A percentile compares a stretch with the other conserved stretches of the same genome.
phyloP scores from a whole-genome alignment of 1,139 yeast species.

The Saccharomycopsis hybrid region DNA sequence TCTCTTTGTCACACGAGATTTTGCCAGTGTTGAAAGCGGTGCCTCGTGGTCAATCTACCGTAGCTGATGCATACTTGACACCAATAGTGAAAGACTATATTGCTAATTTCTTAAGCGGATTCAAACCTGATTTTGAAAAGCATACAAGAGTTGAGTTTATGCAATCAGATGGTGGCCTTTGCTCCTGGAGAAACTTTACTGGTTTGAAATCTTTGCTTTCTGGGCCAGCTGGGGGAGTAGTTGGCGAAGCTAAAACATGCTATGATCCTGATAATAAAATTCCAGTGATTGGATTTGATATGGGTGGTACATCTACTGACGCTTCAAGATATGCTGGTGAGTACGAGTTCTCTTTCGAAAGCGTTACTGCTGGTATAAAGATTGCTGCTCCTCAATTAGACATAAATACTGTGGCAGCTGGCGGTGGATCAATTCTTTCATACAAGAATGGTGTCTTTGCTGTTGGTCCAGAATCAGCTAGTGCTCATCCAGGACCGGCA shows the following conservation, averaged over 20 bases:
- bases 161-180: slow-evolving; percentile 58
- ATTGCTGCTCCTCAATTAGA: slow-evolving; percentile 53
- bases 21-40: slow-evolving; percentile 70
- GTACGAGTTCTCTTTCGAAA: slow-evolving; percentile 48
- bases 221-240: slow-evolving; percentile 61
- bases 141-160: slow-evolving; percentile 45
- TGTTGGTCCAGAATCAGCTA: slow-evolving; percentile 55
- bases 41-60: slow-evolving; percentile 66
- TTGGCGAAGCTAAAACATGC: slow-evolving; percentile 48
- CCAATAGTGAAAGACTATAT: slow-evolving; percentile 64
- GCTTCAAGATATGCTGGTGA: slow-evolving; percentile 41
- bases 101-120: slow-evolving; percentile 36
- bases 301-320: slow-evolving; percentile 60
- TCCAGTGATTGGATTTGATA: slow-evolving; percentile 51
- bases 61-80: slow-evolving; percentile 72
- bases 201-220: slow-evolving; percentile 49
- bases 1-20: slow-evolving; percentile 58
- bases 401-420: slow-evolving; percentile 55
- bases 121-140: slow-evolving; percentile 30
- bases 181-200: slow-evolving; percentile 40
- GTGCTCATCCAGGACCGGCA: slow-evolving; percentile 58
- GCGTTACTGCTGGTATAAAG: slow-evolving; percentile 48
- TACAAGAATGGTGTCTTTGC: slow-evolving; percentile 49
- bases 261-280: slow-evolving; percentile 35
- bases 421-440: slow-evolving; percentile 49